phyloP scores from a whole-genome alignment of 2,329 filamentous ascomycete genomes.

The Aspergillus awamori region DNA sequence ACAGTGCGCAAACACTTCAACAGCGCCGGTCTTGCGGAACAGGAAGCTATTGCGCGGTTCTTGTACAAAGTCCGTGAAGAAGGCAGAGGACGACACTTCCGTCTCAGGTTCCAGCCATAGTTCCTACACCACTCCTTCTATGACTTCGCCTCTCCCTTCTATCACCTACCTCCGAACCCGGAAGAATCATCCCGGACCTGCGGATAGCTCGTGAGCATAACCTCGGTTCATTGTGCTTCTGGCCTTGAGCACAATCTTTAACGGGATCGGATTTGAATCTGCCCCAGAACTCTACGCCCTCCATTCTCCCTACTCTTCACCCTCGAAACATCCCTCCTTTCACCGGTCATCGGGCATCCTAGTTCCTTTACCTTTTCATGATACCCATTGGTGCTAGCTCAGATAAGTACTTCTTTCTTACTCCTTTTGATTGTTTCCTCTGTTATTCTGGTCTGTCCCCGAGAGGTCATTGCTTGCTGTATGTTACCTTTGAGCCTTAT shows the following conservation, averaged over 20 bases:
- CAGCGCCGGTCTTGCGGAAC: conserved; percentile 49
- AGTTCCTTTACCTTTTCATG: conserved; percentile 21
- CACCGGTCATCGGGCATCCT: not conserved
- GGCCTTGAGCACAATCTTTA: not conserved
- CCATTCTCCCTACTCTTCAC: not conserved
- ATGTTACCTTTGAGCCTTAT: not conserved
- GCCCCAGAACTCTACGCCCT: not conserved
- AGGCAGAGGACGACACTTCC: conserved; percentile 44
- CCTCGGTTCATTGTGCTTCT: not conserved
- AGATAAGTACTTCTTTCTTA: conserved; percentile 10
- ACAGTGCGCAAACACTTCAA: conserved; percentile 53
- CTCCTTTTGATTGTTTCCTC: conserved; percentile 10
- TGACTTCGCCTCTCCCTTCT: not conserved
- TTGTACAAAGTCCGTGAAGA: conserved; percentile 54
- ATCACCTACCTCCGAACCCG: not conserved
- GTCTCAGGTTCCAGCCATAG: conserved; percentile 47
- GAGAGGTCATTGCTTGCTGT: not conserved
- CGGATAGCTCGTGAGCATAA: not conserved
- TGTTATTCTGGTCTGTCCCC: not conserved
- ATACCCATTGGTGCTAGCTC: conserved; percentile 33
- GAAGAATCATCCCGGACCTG: not conserved
- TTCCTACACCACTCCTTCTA: not conserved
- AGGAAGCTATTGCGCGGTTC: conserved; percentile 52
- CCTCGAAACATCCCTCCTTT: not conserved
- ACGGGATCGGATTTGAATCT: not conserved